phyloP scores from a whole-genome alignment of 495 filamentous ascomycete species.

The Aspergillus cavernicola region DNA sequence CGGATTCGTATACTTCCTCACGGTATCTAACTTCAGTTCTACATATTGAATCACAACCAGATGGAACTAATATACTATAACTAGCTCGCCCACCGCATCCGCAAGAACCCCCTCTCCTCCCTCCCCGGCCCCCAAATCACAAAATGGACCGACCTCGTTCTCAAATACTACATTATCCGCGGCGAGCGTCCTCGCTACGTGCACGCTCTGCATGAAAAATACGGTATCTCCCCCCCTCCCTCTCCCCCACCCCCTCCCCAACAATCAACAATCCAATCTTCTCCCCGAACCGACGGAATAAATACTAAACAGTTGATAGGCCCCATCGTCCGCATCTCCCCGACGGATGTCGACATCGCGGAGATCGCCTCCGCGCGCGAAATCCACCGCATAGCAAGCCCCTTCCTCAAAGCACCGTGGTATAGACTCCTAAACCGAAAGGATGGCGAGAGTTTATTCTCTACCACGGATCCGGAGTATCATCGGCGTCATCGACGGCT shows the following conservation, averaged over 20 bases:
- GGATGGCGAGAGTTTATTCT: constrained; percentile 26
- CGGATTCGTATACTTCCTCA: constrained; percentile 3
- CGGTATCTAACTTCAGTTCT: too few species aligned
- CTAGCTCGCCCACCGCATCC: not conserved
- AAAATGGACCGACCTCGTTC: constrained; percentile 11
- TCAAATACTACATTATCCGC: not conserved
- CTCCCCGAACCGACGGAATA: too few species aligned
- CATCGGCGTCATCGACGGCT: constrained; percentile 30
- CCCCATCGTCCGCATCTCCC: constrained; percentile 40
- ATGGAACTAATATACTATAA: too few species aligned
- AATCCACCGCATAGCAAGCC: constrained; percentile 33
- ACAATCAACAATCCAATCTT: too few species aligned
- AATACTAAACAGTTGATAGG: too few species aligned
- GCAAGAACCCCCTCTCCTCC: constrained; percentile 3
- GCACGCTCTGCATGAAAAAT: constrained; percentile 16
- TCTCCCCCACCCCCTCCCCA: not conserved
- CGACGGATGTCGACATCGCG: constrained; percentile 32
- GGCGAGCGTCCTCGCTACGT: constrained; percentile 9
- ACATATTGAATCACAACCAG: too few species aligned
- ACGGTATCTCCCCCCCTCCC: constrained; percentile 13
- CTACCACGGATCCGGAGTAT: constrained; percentile 24
- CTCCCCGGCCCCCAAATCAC: constrained; percentile 8
- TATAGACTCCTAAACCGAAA: constrained; percentile 17
- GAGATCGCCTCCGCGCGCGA: constrained; percentile 27
- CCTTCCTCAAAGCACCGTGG: constrained; percentile 19